Base-by-base conservation (phyloP, 2,329 filamentous ascomycete genomes). In the Xylariaceae sp. region DNA sequence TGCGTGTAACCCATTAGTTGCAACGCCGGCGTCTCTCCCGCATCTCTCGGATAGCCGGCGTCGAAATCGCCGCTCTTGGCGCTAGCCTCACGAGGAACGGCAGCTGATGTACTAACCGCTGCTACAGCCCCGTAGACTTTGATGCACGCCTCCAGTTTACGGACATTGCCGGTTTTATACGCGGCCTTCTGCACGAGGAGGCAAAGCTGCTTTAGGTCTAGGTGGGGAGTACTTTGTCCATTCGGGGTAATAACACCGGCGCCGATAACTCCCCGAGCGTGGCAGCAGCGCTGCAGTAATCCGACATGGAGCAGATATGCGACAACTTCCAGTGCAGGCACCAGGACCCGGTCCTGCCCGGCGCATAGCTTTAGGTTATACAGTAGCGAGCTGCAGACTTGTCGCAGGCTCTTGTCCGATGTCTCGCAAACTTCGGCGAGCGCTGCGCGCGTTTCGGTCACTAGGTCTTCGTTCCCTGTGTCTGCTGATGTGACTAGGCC, bases 111-210 rank as follows among this genome's bases (percentile, higher is more conserved):
- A 1, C 41, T 56, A 13, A 60, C 54, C 34, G 54, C 51, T 3
- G 83, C 82, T 22, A 96, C 72, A 0, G 83, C 84, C 2, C 85
- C 81, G 70, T 96, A 97, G 12, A 94, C 80, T 64, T 86, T 87
- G 56, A 95, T 75, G 19, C 88, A 89, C 0, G 89, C 87, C 67
- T 89, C 82, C 1, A 97, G 77, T 69, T 94, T 92, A 47, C 85
- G 81, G 41, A 96, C 81, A 67, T 89, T 94, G 18, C 86, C 84
- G 1, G 87, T 88, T 71, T 92, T 92, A 74, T 88, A 92, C 59
- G 92, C 88, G 0, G 88, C 80, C 69, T 86, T 90, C 65, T 95
- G 89, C 3, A 87, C 81, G 34, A 84, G 76, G 6, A 84, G 75
- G 55, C 91, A 89, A 2, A 96, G 72, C 6, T 70, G 76, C 56